phyloP scores from a whole-genome alignment of 2,329 filamentous ascomycete genomes.

The Samsoniella hepiali region DNA sequence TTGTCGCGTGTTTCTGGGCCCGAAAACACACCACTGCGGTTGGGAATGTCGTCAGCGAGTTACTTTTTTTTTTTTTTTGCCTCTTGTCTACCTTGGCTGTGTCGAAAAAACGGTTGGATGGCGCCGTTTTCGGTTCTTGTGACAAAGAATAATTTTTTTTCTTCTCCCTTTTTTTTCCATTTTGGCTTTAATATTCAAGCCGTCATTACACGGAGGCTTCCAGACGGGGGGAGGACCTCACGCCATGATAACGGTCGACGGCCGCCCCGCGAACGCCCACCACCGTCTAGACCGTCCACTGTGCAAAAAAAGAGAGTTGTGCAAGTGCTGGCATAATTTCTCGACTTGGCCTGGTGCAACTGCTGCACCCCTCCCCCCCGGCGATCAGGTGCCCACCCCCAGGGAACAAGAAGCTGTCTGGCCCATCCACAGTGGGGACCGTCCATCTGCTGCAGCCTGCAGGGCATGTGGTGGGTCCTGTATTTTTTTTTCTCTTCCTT shows the following conservation, averaged over 20 bases:
- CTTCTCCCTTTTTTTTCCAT: neutral
- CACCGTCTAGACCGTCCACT: neutral
- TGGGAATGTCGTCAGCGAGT: neutral
- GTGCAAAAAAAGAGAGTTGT: neutral
- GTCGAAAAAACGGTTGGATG: too few species aligned
- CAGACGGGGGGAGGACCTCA: neutral
- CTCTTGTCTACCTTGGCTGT: too few species aligned
- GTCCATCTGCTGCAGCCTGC: constrained; percentile 14
- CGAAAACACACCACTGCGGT: neutral
- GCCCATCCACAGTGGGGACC: neutral
- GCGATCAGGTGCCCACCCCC: constrained; percentile 18
- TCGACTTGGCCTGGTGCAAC: neutral
- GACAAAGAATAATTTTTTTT: neutral
- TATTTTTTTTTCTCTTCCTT: constrained; percentile 9
- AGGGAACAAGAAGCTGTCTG: neutral
- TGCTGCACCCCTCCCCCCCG: constrained; percentile 3
- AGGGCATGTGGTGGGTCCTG: constrained; percentile 9
- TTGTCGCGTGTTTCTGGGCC: neutral
- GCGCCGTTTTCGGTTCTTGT: neutral
- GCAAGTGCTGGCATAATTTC: neutral
- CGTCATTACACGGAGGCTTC: neutral
- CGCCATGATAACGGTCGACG: neutral
- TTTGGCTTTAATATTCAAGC: neutral
- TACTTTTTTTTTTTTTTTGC: neutral
- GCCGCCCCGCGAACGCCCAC: neutral